Conservation (phyloP, 371 early-diverging fungal genomes). For the Fennellomyces sp. region DNA sequence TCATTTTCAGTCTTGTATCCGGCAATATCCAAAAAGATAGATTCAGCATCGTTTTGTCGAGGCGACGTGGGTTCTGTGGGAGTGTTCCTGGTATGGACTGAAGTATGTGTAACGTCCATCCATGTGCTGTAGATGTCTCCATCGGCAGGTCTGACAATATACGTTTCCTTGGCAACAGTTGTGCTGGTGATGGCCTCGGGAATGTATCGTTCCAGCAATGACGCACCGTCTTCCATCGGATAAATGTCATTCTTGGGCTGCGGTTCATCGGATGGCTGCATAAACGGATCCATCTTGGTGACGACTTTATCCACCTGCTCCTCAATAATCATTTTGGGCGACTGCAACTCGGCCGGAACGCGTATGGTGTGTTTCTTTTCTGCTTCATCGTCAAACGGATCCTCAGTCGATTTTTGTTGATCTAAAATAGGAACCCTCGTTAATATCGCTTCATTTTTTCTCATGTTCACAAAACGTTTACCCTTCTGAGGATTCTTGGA, state of each 20-base stretch:
- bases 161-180: conserved; percentile 50
- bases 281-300: conserved; percentile 43
- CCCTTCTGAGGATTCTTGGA: conserved; percentile 25
- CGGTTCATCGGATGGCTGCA: neutral
- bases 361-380: conserved; percentile 15
- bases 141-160: conserved; percentile 48
- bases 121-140: conserved; percentile 43
- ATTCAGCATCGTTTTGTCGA: conserved; percentile 33
- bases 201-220: conserved; percentile 40
- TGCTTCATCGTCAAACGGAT: conserved; percentile 52
- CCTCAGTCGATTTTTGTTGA: conserved; percentile 3
- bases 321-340: conserved; percentile 58
- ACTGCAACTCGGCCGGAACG: conserved; percentile 49
- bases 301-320: conserved; percentile 57
- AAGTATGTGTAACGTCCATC: conserved; percentile 50
- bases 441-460: neutral
- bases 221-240: conserved; percentile 42
- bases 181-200: conserved; percentile 53
- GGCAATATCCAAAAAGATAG: conserved; percentile 61
- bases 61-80: conserved; percentile 11
- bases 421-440: neutral
- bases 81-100: conserved; percentile 18
- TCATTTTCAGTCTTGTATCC: conserved; percentile 60
- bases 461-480: neutral
- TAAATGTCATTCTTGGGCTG: conserved; percentile 36